Evolutionary conservation across 805 yeast genomes (phyloP), one percentile per base, ranked within the genome.

Genomic region (Cyberlindnera euphorbiae): DNA sequence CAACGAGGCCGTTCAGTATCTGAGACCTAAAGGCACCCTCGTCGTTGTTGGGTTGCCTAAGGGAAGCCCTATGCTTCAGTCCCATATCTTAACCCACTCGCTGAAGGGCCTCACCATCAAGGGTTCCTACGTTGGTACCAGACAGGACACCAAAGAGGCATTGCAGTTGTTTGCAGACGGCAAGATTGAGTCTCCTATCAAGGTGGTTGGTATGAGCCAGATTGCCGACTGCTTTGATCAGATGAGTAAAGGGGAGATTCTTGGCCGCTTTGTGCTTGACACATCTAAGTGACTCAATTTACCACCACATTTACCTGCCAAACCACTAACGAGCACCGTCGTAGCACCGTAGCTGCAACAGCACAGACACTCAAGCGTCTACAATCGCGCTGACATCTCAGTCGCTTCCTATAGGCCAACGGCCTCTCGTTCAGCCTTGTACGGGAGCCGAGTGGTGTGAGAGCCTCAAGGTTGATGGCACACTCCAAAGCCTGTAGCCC

Each of bases 91-190:
- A 18, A 15, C 23, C 2, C 49, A 45, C 25, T 39, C 36, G 4
- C n/a, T 40, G n/a, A 28, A 32, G 5, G 42, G 39, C 9, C 33
- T 42, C 38, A 42, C 33, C 31, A 76, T 84, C 56, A 74, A 66
- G 57, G 93, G 89, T 44, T 81, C 90, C 28, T 78, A 79, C 56
- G 93, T 83, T 42, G 94, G 94, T 48, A 71, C 77, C 24, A 38
- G 49, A 35, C 39, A 39, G 28, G 49, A 45, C 27, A 45, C 49
- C 3, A 36, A 44, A 41, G 86, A 79, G 61, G 85, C 85, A 26
- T 49, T 79, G 33, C 80, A 79, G 48, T 78, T 79, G 68, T 79
- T 76, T 54, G 39, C 66, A 39, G 68, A 82, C 55, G 85, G 85
- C 28, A 61, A 73, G 54, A 73, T 79, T 50, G 62, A 67, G 42